phyloP scores from a whole-genome alignment of 2,329 filamentous ascomycete species.

The Lachnellula occidentalis region DNA sequence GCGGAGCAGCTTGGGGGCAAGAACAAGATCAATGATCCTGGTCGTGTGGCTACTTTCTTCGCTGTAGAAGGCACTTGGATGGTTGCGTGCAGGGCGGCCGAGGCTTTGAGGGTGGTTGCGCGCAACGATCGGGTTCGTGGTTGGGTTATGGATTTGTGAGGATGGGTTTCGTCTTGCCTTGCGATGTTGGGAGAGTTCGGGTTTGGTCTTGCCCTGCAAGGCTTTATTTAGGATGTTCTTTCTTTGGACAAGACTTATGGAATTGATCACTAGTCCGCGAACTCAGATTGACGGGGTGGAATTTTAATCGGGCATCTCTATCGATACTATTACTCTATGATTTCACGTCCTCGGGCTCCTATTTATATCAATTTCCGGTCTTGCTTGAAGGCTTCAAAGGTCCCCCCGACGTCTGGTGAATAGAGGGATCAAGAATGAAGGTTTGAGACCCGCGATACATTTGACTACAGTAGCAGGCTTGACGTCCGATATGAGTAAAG shows the following conservation, averaged over 20 bases:
- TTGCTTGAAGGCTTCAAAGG: conserved; percentile 16
- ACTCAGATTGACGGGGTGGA: too few species aligned
- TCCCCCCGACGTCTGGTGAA: conserved; percentile 9
- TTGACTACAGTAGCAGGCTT: conserved; percentile 19
- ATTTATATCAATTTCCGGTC: conserved; percentile 18
- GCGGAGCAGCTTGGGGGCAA: neutral
- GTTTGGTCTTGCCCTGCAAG: neutral
- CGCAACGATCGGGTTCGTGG: too few species aligned
- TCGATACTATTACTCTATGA: too few species aligned
- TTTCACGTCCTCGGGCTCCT: too few species aligned
- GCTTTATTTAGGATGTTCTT: neutral
- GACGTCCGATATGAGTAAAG: conserved; percentile 21
- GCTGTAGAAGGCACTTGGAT: too few species aligned
- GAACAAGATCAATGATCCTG: neutral
- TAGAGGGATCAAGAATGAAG: conserved; percentile 20
- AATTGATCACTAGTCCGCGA: neutral
- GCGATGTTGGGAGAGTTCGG: too few species aligned
- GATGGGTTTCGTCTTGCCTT: too few species aligned
- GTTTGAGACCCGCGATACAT: conserved; percentile 18
- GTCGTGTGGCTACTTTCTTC: neutral
- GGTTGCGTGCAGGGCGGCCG: too few species aligned
- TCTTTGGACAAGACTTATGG: neutral
- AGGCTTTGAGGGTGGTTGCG: too few species aligned
- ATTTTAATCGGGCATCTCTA: too few species aligned
- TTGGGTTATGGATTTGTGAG: too few species aligned